These are phyloP conservation scores for Colletotrichum truncatum DNA, from an alignment of 2,329 filamentous ascomycete species.

Conservation along the genomic window DNA sequence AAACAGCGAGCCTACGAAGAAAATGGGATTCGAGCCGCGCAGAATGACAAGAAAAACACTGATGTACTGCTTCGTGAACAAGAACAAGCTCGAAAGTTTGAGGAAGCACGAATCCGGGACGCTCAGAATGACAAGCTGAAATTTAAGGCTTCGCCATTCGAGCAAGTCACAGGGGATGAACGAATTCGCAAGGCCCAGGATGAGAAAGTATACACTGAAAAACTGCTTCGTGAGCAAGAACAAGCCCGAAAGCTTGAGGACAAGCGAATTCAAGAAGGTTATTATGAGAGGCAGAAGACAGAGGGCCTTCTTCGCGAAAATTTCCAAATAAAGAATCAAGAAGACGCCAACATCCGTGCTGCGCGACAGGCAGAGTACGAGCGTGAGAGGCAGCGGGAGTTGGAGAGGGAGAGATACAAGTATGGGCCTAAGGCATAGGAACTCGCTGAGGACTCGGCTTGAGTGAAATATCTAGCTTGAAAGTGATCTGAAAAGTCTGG, in stretches of 20 bases:
- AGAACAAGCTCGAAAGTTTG: neutral
- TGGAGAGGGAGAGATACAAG: too few relatives aligned
- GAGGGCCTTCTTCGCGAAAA: too few relatives aligned
- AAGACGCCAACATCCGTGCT: too few relatives aligned
- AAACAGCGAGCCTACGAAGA: neutral
- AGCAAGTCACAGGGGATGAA: neutral
- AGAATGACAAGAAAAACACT: neutral
- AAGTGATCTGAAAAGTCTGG: too few relatives aligned
- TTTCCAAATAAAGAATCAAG: too few relatives aligned
- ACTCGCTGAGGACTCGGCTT: too few relatives aligned
- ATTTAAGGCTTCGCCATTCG: neutral
- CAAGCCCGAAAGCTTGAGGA: neutral
- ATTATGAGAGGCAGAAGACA: too few relatives aligned
- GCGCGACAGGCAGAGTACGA: too few relatives aligned
- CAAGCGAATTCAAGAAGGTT: neutral
- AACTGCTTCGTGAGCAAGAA: too few relatives aligned
- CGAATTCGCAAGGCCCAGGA: neutral
- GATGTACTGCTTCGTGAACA: neutral
- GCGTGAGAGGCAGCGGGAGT: too few relatives aligned
- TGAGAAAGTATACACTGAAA: neutral
- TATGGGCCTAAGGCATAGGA: too few relatives aligned
- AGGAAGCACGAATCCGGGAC: neutral
- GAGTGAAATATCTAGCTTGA: too few relatives aligned
- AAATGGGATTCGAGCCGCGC: neutral
- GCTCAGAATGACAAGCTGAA: neutral